Evolutionary conservation across 139 green algal genomes (phyloP).

Genomic region (Closterium sp.): DNA sequence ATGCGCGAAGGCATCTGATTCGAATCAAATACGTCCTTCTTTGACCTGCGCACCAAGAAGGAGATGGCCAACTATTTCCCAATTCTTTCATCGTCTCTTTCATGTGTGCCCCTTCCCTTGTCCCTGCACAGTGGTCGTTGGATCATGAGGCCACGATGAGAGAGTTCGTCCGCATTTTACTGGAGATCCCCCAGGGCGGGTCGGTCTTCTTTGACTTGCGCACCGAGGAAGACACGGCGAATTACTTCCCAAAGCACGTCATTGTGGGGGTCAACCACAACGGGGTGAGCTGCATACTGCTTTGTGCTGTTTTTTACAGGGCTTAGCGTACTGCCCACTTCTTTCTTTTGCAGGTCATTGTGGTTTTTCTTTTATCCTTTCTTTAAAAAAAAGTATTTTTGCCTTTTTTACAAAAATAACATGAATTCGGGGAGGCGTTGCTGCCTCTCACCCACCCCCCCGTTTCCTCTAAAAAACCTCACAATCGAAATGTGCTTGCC

Average conservation of each 20-base stretch:
- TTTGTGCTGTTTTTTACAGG: neutral
- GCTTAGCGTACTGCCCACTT: too few species aligned
- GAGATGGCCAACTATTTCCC: neutral
- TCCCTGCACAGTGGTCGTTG: neutral
- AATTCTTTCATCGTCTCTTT: neutral
- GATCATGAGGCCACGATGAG: neutral
- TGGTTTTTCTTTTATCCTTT: too few species aligned
- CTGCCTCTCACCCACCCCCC: too few species aligned
- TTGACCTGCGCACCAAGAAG: too few species aligned
- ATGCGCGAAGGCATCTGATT: too few species aligned
- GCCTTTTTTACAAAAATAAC: neutral
- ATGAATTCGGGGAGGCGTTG: too few species aligned
- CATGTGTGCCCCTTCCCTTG: neutral
- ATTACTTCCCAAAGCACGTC: slow-evolving; percentile 11
- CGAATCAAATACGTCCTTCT: too few species aligned
- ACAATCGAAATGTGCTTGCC: neutral
- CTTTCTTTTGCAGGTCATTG: too few species aligned
- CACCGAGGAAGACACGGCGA: slow-evolving; percentile 15
- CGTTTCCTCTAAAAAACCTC: neutral
- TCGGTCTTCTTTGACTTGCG: slow-evolving; percentile 10
- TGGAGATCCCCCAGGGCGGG: slow-evolving; percentile 2
- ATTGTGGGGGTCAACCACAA: slow-evolving; percentile 7
- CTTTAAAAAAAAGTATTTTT: neutral
- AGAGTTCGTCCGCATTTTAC: slow-evolving; percentile 7
- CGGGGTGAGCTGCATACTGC: neutral